A percentile compares a stretch with the other conserved stretches of the same genome.
These are phyloP conservation scores for Annulohypoxylon truncatum DNA, from an alignment of 2,329 filamentous ascomycete species.

Conservation along the genomic window DNA sequence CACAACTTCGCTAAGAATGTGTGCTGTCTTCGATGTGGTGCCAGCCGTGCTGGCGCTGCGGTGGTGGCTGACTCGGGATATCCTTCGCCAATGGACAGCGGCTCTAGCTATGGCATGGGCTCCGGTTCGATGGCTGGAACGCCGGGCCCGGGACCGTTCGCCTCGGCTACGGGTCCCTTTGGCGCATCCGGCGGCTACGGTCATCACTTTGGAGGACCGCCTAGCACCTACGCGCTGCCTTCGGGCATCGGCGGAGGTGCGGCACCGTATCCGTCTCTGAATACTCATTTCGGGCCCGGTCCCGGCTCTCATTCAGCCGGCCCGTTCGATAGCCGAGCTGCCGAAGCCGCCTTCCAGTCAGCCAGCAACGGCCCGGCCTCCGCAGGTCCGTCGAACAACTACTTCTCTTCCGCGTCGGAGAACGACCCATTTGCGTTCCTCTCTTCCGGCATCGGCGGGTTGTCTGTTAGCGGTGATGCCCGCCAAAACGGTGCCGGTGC, in stretches of 20 bases:
- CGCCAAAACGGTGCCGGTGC: conserved; percentile 71
- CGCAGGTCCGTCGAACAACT: conserved; percentile 79
- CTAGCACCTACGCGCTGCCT: conserved; percentile 89
- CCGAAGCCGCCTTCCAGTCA: conserved; percentile 93
- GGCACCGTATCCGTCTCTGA: conserved; percentile 83
- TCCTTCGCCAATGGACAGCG: conserved; percentile 88
- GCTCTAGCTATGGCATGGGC: conserved; percentile 85
- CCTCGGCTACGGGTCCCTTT: conserved; percentile 75
- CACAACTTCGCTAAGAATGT: conserved; percentile 99
- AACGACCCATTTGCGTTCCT: conserved; percentile 85
- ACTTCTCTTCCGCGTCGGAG: conserved; percentile 74
- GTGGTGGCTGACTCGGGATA: conserved; percentile 95
- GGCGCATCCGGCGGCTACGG: conserved; percentile 72
- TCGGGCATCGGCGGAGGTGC: conserved; percentile 84
- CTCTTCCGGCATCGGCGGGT: conserved; percentile 75
- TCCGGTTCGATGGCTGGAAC: conserved; percentile 88
- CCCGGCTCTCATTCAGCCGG: conserved; percentile 84
- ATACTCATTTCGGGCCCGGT: conserved; percentile 81
- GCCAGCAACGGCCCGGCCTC: conserved; percentile 84
- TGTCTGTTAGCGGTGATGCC: conserved; percentile 75
- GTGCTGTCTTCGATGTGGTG: conserved; percentile 94
- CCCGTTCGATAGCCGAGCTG: conserved; percentile 91
- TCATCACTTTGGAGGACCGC: conserved; percentile 88
- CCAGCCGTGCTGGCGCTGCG: conserved; percentile 90
- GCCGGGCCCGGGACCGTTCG: conserved; percentile 80